Evolutionary conservation across 2,329 filamentous ascomycete species (phyloP).

Genomic region (Talaromyces sp.): DNA sequence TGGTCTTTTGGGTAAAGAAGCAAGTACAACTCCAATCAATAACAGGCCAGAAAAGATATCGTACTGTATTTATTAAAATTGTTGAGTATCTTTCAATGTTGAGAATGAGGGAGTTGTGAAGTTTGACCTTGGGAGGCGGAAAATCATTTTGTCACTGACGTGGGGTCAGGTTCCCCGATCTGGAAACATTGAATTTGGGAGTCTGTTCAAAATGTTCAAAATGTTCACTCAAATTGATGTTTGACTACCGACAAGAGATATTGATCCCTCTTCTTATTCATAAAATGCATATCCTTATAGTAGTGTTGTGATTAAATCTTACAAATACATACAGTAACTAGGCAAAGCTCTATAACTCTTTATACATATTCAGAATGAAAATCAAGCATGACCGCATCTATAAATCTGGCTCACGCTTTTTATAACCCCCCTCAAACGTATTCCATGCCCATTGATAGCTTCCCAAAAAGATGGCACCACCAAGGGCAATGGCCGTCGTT

Average conservation of each 20-base stretch:
- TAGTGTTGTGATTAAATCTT: background rate
- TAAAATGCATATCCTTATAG: background rate
- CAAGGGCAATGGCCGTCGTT: conserved; percentile 90
- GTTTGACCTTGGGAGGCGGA: background rate
- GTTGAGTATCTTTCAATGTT: background rate
- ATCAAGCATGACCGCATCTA: background rate
- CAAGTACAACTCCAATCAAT: background rate
- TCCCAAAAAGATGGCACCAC: conserved; percentile 89
- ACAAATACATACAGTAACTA: background rate
- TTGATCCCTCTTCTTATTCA: background rate
- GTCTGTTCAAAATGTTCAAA: background rate
- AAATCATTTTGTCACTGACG: background rate
- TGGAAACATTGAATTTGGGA: background rate
- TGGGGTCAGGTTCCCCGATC: background rate
- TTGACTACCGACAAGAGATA: background rate
- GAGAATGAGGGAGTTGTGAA: background rate
- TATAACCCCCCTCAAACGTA: conserved; percentile 49
- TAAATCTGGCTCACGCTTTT: background rate
- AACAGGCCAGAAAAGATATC: background rate
- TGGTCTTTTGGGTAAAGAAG: background rate
- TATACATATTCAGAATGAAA: background rate
- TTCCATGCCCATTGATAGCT: conserved; percentile 89
- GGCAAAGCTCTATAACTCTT: background rate
- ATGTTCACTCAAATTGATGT: background rate
- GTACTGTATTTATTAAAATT: background rate